Percentiles rank a stretch among this genome's conserved stretches.
phyloP scores from a whole-genome alignment of 768 basidiomycete genomes.

The Cyclocybe aegerita region DNA sequence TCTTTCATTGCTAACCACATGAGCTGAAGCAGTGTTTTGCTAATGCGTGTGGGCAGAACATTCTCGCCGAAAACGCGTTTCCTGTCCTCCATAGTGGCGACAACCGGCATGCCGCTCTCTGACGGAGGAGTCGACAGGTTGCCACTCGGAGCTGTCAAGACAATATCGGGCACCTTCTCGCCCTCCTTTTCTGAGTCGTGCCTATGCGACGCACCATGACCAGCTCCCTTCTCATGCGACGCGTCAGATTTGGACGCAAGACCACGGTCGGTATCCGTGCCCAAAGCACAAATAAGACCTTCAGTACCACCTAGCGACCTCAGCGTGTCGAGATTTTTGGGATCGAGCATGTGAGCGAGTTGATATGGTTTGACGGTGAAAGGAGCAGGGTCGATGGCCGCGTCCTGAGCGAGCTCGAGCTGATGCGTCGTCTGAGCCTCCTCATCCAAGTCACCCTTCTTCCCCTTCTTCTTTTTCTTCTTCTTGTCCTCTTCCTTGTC shows the following conservation, averaged over 20 bases:
- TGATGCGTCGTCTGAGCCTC: constrained; percentile 30
- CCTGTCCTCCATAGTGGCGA: constrained; percentile 59
- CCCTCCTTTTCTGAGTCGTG: constrained; percentile 26
- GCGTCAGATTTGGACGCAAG: constrained; percentile 25
- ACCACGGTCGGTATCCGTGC: constrained; percentile 58
- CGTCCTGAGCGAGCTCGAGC: constrained; percentile 36
- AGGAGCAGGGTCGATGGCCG: constrained; percentile 56
- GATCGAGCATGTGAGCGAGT: constrained; percentile 87
- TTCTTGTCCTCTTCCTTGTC: constrained; percentile 23
- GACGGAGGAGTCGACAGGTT: constrained; percentile 17
- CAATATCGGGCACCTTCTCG: constrained; percentile 32
- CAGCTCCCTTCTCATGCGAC: constrained; percentile 14
- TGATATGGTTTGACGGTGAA: constrained; percentile 72
- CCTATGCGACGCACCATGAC: constrained; percentile 22
- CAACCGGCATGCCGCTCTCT: constrained; percentile 20
- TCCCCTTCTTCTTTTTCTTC: constrained; percentile 22
- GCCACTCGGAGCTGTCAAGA: constrained; percentile 39
- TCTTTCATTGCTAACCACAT: constrained; percentile 90
- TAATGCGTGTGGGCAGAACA: constrained; percentile 64
- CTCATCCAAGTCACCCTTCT: constrained; percentile 21
- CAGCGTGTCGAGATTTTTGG: constrained; percentile 74
- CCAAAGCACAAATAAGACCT: constrained; percentile 70
- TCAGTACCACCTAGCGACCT: constrained; percentile 67
- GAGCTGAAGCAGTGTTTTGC: constrained; percentile 67
- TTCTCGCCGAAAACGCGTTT: constrained; percentile 74